Conservation (phyloP, 2,329 filamentous ascomycete species). For the Apiospora sp. region DNA sequence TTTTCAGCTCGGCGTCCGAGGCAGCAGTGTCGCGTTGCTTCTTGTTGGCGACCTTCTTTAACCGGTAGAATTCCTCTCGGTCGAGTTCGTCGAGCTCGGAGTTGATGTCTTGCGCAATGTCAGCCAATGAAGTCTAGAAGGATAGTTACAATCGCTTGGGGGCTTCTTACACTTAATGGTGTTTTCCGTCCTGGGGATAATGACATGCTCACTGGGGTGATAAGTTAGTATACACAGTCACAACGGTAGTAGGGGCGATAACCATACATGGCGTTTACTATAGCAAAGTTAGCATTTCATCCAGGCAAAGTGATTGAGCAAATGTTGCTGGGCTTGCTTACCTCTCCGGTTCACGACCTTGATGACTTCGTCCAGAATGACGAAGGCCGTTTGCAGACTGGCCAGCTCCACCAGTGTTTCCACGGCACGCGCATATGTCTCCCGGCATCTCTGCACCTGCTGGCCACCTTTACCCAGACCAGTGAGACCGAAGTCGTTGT, state of each 20-base stretch:
- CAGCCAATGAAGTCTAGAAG: constrained; percentile 12
- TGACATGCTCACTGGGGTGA: constrained; percentile 78
- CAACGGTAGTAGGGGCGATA: neutral
- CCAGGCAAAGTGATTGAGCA: neutral
- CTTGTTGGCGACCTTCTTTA: constrained; percentile 93
- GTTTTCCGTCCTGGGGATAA: constrained; percentile 97
- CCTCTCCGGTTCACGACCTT: constrained; percentile 98
- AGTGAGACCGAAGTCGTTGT: constrained; percentile 95
- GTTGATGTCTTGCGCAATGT: constrained; percentile 78
- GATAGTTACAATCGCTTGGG: neutral
- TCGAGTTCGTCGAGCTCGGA: constrained; percentile 97
- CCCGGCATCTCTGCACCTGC: constrained; percentile 92
- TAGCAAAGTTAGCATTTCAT: constrained; percentile 39
- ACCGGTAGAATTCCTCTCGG: constrained; percentile 94
- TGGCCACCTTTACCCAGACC: constrained; percentile 96
- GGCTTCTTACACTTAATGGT: constrained; percentile 87
- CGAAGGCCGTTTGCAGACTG: constrained; percentile 96
- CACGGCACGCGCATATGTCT: constrained; percentile 95
- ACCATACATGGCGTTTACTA: constrained; percentile 88
- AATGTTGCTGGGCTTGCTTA: constrained; percentile 47
- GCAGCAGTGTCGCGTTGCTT: constrained; percentile 80
- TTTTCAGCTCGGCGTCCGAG: constrained; percentile 78
- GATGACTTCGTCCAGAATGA: constrained; percentile 98
- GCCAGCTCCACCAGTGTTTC: constrained; percentile 95
- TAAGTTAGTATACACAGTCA: neutral